phyloP scores from a whole-genome alignment of 108 stramenopile species.

The Stephanodiscus triporus region DNA sequence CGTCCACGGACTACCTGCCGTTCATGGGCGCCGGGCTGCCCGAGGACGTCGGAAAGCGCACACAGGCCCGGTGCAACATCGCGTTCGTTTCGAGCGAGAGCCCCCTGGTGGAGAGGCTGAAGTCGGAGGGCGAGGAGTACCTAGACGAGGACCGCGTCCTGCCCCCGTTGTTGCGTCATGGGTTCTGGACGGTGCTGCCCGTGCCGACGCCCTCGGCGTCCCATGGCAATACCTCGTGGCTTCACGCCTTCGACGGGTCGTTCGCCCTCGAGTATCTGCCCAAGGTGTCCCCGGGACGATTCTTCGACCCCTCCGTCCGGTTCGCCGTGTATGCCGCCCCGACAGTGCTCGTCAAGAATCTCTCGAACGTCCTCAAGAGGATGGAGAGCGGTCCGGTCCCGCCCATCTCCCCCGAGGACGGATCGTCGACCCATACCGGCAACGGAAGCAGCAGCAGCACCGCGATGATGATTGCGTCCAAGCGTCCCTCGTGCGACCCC shows the following conservation, averaged over 20 bases:
- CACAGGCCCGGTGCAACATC: conserved; percentile 60
- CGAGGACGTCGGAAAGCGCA: conserved; percentile 22
- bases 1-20: conserved; percentile 46
- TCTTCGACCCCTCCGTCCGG: conserved; percentile 62
- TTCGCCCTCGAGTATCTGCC: conserved; percentile 60
- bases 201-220: conserved; percentile 40
- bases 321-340: conserved; percentile 74
- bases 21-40: conserved; percentile 55
- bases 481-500: conserved; percentile 37
- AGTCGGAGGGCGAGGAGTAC: conserved; percentile 44
- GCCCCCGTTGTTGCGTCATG: conserved; percentile 55
- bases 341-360: conserved; percentile 55
- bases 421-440: conserved; percentile 53
- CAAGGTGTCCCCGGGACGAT: conserved; percentile 80
- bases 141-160: conserved; percentile 18
- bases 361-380: conserved; percentile 50
- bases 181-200: conserved; percentile 76
- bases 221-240: conserved; percentile 17
- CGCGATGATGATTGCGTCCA: conserved; percentile 59
- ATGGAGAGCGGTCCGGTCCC: conserved; percentile 33
- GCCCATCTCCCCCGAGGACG: background rate
- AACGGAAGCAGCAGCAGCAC: conserved; percentile 47
- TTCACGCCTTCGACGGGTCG: conserved; percentile 38
- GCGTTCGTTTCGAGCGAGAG: conserved; percentile 79
- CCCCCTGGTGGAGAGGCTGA: conserved; percentile 50